Conservation (phyloP, 2,329 filamentous ascomycete species). For the Verticillium nonalfalfae region DNA sequence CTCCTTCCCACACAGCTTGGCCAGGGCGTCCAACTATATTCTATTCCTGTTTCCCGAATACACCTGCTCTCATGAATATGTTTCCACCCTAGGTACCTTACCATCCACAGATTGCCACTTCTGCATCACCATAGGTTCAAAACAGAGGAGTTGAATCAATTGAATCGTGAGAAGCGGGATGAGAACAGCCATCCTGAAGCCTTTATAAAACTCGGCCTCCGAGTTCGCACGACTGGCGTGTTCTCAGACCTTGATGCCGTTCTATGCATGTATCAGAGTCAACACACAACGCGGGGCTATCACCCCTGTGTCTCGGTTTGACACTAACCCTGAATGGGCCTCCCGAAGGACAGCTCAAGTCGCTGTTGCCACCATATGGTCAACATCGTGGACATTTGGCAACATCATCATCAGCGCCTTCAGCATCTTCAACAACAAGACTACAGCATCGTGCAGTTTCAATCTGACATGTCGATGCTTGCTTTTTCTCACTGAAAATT, state of each 20-base stretch:
- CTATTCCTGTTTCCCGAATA: neutral
- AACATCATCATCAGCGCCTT: neutral
- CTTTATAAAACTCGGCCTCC: too few species aligned
- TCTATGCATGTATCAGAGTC: neutral
- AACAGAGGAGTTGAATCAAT: too few species aligned
- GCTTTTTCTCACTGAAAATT: neutral
- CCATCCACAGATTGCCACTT: neutral
- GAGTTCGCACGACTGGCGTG: too few species aligned
- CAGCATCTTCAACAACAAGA: neutral
- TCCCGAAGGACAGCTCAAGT: slow-evolving; percentile 19
- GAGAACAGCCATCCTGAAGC: too few species aligned
- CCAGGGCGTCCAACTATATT: neutral
- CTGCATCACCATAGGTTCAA: too few species aligned
- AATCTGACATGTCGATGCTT: neutral
- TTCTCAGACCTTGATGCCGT: neutral
- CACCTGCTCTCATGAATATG: neutral
- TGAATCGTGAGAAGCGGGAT: too few species aligned
- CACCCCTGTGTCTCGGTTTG: neutral
- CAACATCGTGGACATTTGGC: neutral
- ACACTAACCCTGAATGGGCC: slow-evolving; percentile 12
- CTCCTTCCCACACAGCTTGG: neutral
- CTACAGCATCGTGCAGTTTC: neutral
- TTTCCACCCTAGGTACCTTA: neutral
- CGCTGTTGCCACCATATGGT: neutral
- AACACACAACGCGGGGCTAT: neutral